Evolutionary conservation across 1,139 yeast species (phyloP).

Genomic region (Lodderomyces parapsilosis): DNA sequence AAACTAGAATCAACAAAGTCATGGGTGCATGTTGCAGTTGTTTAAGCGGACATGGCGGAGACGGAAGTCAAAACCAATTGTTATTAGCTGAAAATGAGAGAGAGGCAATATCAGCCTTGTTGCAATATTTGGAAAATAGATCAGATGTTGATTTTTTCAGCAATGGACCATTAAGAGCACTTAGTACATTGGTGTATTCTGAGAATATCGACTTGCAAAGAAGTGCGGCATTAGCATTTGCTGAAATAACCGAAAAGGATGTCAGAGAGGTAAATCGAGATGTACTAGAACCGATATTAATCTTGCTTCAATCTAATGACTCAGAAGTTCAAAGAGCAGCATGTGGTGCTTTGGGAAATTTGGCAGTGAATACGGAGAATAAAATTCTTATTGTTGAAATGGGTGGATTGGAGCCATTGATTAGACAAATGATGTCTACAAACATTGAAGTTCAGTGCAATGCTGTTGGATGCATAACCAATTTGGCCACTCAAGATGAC

Average conservation of each 20-base stretch:
- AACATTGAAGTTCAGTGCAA: constrained; percentile 98
- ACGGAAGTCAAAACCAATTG: constrained; percentile 63
- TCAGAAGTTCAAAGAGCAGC: constrained; percentile 98
- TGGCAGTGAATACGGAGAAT: constrained; percentile 95
- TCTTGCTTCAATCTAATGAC: constrained; percentile 81
- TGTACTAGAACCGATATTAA: constrained; percentile 89
- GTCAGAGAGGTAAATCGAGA: constrained; percentile 88
- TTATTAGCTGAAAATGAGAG: constrained; percentile 95
- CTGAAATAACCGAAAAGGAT: constrained; percentile 96
- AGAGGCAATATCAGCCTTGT: constrained; percentile 87
- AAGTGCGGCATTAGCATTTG: constrained; percentile 97
- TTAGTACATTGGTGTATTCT: constrained; percentile 89
- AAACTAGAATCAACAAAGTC: neutral
- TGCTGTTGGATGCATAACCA: constrained; percentile 98
- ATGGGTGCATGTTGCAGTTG: constrained; percentile 77
- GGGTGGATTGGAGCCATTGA: constrained; percentile 96
- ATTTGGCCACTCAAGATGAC: constrained; percentile 97
- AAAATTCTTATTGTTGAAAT: constrained; percentile 90
- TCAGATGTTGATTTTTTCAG: constrained; percentile 90
- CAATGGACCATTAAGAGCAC: constrained; percentile 84
- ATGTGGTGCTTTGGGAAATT: constrained; percentile 95
- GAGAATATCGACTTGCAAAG: constrained; percentile 94
- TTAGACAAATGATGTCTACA: constrained; percentile 95
- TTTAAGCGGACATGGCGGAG: constrained; percentile 35
- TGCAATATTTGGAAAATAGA: constrained; percentile 82